A percentile compares a stretch with the other conserved stretches of the same genome.
Evolutionary conservation across 2,329 filamentous ascomycete species (phyloP).

Genomic region (Chaetoscypha palmicola): DNA sequence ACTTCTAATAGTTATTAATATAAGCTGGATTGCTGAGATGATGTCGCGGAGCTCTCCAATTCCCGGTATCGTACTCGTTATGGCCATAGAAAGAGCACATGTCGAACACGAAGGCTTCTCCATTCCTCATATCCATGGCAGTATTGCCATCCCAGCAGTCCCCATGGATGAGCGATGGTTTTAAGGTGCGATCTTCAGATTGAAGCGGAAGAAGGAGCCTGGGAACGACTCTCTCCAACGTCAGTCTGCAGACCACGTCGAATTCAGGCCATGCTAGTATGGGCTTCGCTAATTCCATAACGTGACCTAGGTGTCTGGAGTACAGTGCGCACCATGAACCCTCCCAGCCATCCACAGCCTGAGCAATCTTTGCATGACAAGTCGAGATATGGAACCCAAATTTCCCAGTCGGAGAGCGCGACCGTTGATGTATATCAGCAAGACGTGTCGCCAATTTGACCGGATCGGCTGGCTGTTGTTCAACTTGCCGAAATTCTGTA

Average conservation of each 20-base stretch:
- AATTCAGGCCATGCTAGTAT: background rate
- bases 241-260: background rate
- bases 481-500: constrained; percentile 23
- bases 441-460: constrained; percentile 16
- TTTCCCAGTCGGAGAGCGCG: constrained; percentile 22
- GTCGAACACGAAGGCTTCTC: constrained; percentile 13
- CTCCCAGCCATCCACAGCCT: constrained; percentile 8
- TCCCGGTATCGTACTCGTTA: constrained; percentile 15
- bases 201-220: constrained; percentile 8
- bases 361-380: constrained; percentile 20
- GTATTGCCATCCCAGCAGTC: constrained; percentile 15
- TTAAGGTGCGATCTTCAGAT: constrained; percentile 7
- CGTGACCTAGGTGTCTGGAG: background rate
- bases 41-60: constrained; percentile 11
- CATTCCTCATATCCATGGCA: constrained; percentile 8
- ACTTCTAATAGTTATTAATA: constrained; percentile 2
- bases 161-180: constrained; percentile 16
- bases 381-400: constrained; percentile 27
- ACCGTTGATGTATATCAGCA: constrained; percentile 22
- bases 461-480: constrained; percentile 18
- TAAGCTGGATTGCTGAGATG: constrained; percentile 2
- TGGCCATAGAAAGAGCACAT: constrained; percentile 11
- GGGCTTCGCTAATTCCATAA: background rate
- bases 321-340: background rate
- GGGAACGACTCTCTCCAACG: constrained; percentile 8